These are phyloP conservation scores for Microglena sp. DNA, from an alignment of 139 green algal species.

Conservation along the genomic window DNA sequence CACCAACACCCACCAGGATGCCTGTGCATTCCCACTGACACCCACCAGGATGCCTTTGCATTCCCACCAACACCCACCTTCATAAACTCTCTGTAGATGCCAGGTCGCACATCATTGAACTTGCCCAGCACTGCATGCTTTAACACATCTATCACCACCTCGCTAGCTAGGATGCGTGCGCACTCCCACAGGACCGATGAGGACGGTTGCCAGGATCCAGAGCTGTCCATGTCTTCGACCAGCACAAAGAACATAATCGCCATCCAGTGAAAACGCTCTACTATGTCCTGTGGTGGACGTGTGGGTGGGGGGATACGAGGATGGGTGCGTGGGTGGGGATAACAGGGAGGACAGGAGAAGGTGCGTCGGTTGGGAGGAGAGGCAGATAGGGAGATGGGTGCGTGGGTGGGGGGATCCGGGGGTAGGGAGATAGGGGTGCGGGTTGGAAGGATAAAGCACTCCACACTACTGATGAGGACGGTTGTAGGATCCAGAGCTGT, in stretches of 20 bases:
- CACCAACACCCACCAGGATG: no score
- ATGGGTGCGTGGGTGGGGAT: no score
- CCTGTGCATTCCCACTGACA: no score
- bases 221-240: constrained; percentile 67
- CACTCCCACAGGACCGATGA: constrained; percentile 1
- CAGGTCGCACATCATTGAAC: constrained; percentile 78
- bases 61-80: no score
- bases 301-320: no score
- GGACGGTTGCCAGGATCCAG: constrained; percentile 21
- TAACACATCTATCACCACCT: constrained; percentile 67
- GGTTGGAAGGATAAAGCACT: no score
- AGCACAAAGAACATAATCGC: constrained; percentile 70
- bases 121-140: constrained; percentile 88
- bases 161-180: constrained; percentile 12
- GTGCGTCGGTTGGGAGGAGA: no score
- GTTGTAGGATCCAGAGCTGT: constrained; percentile 25
- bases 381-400: no score
- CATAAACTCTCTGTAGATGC: constrained; percentile 74
- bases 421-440: no score
- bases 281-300: constrained; percentile 78
- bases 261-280: constrained; percentile 79
- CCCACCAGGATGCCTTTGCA: no score
- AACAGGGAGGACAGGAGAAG: no score
- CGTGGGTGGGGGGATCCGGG: no score
- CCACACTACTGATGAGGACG: constrained; percentile 2